Conservation (phyloP, 495 filamentous ascomycete species). For the Aspergillus cavernicola region DNA sequence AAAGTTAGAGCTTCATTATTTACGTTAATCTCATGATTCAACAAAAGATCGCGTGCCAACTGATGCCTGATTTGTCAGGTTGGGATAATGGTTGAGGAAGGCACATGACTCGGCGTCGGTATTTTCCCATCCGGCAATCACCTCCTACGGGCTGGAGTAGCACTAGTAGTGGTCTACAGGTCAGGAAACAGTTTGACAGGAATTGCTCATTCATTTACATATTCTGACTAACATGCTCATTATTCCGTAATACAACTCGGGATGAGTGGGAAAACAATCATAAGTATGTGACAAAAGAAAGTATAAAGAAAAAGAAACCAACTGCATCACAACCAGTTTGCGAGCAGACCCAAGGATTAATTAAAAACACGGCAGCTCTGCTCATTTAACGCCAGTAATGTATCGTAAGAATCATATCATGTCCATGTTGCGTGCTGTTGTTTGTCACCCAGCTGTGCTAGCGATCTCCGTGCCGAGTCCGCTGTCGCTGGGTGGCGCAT, state of each 20-base stretch:
- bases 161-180: no score
- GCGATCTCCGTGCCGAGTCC: conserved; percentile 43
- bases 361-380: conserved; percentile 8
- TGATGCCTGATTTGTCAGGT: conserved; percentile 19
- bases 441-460: conserved; percentile 23
- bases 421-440: not conserved
- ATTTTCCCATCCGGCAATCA: conserved; percentile 1
- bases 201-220: conserved; percentile 5
- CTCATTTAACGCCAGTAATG: conserved; percentile 21
- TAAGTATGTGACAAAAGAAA: conserved; percentile 20
- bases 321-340: no score
- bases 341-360: conserved; percentile 18
- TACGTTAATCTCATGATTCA: not conserved
- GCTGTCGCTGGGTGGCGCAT: conserved; percentile 40
- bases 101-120: conserved; percentile 6
- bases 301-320: conserved; percentile 14
- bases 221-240: not conserved
- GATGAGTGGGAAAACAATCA: not conserved
- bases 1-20: not conserved
- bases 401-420: conserved; percentile 20
- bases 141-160: no score
- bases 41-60: conserved; percentile 17
- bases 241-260: not conserved
- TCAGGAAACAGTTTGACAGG: no score
- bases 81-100: conserved; percentile 10